phyloP scores from a whole-genome alignment of 768 basidiomycete species.

The Hericium coralloides region DNA sequence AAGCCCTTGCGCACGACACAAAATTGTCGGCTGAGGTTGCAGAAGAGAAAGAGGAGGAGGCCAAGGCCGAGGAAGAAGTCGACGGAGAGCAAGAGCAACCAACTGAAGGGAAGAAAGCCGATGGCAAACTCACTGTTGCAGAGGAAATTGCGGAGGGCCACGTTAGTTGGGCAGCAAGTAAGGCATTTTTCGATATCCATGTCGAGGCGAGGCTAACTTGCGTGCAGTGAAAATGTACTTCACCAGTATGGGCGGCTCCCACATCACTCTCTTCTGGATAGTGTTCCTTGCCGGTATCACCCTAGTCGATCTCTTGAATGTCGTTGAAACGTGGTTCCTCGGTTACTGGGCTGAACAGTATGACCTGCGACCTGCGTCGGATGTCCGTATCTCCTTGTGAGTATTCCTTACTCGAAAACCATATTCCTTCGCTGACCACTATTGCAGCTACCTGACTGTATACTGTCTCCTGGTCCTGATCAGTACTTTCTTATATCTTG shows the following conservation, averaged over 20 bases:
- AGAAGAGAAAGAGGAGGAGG: conserved; percentile 16
- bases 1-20: conserved; percentile 33
- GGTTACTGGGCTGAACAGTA: conserved; percentile 40
- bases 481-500: conserved; percentile 23
- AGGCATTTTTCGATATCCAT: conserved; percentile 8
- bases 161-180: conserved; percentile 38
- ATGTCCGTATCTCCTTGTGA: conserved; percentile 27
- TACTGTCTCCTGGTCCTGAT: conserved; percentile 31
- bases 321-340: conserved; percentile 32
- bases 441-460: conserved; percentile 37
- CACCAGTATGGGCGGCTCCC: conserved; percentile 17
- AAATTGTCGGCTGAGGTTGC: conserved; percentile 21
- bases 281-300: conserved; percentile 13
- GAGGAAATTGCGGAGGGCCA: conserved; percentile 58
- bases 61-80: conserved; percentile 19
- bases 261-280: conserved; percentile 25
- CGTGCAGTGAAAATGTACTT: conserved; percentile 23
- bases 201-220: conserved; percentile 9
- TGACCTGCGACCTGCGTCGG: conserved; percentile 21
- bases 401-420: background rate
- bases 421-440: background rate
- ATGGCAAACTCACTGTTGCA: conserved; percentile 53
- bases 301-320: conserved; percentile 15
- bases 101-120: conserved; percentile 17
- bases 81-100: conserved; percentile 15